These are phyloP conservation scores for Podila verticillata DNA, from an alignment of 192 early-diverging fungal species.

Conservation along the genomic window DNA sequence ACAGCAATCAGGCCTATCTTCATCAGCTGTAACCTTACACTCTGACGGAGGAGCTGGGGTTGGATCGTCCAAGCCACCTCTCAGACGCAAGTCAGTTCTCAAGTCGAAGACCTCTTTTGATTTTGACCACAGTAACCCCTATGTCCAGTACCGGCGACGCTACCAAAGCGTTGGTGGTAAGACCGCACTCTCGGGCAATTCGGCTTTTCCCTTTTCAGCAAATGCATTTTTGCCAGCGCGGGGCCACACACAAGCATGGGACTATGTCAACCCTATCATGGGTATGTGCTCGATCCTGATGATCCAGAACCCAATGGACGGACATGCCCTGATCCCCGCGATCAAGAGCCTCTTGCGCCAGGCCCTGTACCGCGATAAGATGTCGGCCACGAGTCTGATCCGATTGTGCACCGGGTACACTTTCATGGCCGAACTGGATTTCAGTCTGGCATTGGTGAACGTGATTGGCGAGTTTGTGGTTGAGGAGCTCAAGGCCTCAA, in stretches of 20 bases:
- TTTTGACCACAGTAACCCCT: slow-evolving; percentile 11
- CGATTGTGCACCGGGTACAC: slow-evolving; percentile 57
- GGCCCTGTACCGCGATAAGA: slow-evolving; percentile 52
- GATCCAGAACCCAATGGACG: slow-evolving; percentile 59
- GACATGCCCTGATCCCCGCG: slow-evolving; percentile 47
- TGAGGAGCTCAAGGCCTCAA: slow-evolving; percentile 51
- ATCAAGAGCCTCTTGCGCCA: slow-evolving; percentile 56
- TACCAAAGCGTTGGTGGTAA: not conserved
- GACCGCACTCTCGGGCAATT: not conserved
- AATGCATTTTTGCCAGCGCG: not conserved
- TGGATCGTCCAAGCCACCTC: not conserved
- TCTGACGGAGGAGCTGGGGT: not conserved
- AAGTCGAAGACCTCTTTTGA: slow-evolving; percentile 15
- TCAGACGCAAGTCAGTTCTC: slow-evolving; percentile 2
- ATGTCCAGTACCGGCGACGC: slow-evolving; percentile 3
- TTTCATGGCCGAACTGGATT: slow-evolving; percentile 49
- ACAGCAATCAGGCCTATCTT: not conserved
- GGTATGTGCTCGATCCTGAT: slow-evolving; percentile 60
- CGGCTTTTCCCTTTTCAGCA: not conserved
- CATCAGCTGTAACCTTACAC: not conserved
- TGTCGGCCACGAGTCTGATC: slow-evolving; percentile 53
- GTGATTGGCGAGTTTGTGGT: slow-evolving; percentile 59
- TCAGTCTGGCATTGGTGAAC: slow-evolving; percentile 35
- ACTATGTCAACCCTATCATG: slow-evolving; percentile 56
- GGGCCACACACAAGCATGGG: slow-evolving; percentile 35